A percentile compares a stretch with the other conserved stretches of the same genome.
These are phyloP conservation scores for Encephalitozoon hellem DNA, from an alignment of 371 early-diverging fungal species.

Conservation along the genomic window DNA sequence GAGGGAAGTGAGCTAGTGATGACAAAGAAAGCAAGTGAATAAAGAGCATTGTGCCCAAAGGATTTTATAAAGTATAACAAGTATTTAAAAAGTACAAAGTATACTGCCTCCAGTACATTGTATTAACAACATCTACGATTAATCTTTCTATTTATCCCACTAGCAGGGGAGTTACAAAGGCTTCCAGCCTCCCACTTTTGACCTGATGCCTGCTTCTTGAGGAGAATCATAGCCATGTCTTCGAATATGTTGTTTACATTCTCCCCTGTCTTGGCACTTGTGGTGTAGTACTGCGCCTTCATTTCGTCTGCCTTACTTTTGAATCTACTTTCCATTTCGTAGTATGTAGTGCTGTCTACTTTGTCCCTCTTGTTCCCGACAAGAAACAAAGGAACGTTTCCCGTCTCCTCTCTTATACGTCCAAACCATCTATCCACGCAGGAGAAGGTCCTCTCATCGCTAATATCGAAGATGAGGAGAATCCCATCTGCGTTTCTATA, in stretches of 20 bases:
- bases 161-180: neutral
- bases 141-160: neutral
- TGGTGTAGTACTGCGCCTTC: constrained; percentile 32
- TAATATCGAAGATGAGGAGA: constrained; percentile 87
- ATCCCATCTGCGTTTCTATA: constrained; percentile 98
- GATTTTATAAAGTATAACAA: neutral
- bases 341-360: constrained; percentile 58
- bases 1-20: neutral
- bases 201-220: neutral
- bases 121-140: constrained; percentile 13
- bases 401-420: constrained; percentile 71
- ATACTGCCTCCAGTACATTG: neutral
- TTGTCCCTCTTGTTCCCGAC: constrained; percentile 90
- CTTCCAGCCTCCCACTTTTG: neutral
- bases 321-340: constrained; percentile 2
- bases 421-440: constrained; percentile 80
- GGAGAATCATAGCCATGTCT: constrained; percentile 37
- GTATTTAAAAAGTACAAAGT: neutral
- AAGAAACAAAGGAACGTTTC: constrained; percentile 71
- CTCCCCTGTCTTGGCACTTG: constrained; percentile 59
- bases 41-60: neutral
- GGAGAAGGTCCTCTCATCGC: constrained; percentile 80
- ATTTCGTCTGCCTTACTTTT: constrained; percentile 19
- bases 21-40: neutral
- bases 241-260: constrained; percentile 56